phyloP scores from a whole-genome alignment of 2,329 filamentous ascomycete species.

The Cadophora malorum region DNA sequence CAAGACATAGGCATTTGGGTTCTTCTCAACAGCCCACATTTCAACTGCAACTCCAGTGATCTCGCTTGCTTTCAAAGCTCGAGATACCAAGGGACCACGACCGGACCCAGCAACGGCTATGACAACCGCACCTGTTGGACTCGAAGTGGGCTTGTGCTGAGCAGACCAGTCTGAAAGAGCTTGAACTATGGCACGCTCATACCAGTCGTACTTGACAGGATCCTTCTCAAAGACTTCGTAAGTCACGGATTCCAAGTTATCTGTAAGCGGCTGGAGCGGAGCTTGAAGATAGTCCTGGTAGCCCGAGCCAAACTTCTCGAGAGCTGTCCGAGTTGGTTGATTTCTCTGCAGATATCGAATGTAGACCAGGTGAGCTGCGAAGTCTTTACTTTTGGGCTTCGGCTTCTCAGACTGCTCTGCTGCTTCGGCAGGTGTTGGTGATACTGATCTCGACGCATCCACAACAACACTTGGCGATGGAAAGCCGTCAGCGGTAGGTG shows the following conservation, averaged over 20 bases:
- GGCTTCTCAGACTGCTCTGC: slow-evolving; percentile 49
- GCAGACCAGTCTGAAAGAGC: slow-evolving; percentile 81
- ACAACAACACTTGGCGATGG: slow-evolving; percentile 52
- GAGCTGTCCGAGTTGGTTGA: slow-evolving; percentile 69
- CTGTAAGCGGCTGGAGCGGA: slow-evolving; percentile 90
- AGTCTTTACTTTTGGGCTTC: slow-evolving; percentile 57
- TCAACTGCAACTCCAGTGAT: slow-evolving; percentile 79
- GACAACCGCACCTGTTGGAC: slow-evolving; percentile 73
- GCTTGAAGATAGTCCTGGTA: slow-evolving; percentile 97
- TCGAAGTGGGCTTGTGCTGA: slow-evolving; percentile 76
- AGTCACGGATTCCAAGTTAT: slow-evolving; percentile 95
- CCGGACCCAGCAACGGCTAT: slow-evolving; percentile 94
- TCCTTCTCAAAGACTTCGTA: slow-evolving; percentile 99
- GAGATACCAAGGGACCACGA: slow-evolving; percentile 87
- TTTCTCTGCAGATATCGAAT: slow-evolving; percentile 83
- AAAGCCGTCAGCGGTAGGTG: slow-evolving; percentile 43
- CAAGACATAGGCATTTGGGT: slow-evolving; percentile 95
- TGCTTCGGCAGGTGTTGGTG: slow-evolving; percentile 71
- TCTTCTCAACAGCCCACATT: slow-evolving; percentile 96
- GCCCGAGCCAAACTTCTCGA: slow-evolving; percentile 74
- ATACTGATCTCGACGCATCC: slow-evolving; percentile 46
- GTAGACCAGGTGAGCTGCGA: slow-evolving; percentile 76
- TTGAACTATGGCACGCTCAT: slow-evolving; percentile 82
- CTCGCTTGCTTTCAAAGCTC: slow-evolving; percentile 81
- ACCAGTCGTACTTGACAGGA: slow-evolving; percentile 96